phyloP scores from a whole-genome alignment of 2,329 filamentous ascomycete genomes.

The Akanthomyces uredinophilus region DNA sequence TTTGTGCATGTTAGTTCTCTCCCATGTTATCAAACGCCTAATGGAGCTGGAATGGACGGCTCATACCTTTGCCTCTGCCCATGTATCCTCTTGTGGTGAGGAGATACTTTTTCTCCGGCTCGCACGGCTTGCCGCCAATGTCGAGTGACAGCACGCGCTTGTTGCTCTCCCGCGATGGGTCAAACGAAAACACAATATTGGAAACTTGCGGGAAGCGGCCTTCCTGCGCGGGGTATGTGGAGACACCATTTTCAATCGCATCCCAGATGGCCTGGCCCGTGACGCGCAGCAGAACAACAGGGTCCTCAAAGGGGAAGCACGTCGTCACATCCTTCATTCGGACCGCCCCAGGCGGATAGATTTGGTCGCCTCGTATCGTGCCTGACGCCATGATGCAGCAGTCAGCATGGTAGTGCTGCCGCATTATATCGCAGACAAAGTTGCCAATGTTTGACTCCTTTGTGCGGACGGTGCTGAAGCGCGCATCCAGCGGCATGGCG shows the following conservation, averaged over 20 bases:
- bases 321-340: conserved; percentile 77
- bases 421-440: conserved; percentile 89
- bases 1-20: neutral
- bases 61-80: conserved; percentile 67
- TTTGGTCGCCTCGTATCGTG: conserved; percentile 81
- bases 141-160: conserved; percentile 58
- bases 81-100: conserved; percentile 84
- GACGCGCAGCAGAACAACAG: conserved; percentile 70
- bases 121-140: conserved; percentile 57
- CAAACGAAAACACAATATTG: conserved; percentile 71
- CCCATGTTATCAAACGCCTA: too few relatives aligned
- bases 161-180: conserved; percentile 55
- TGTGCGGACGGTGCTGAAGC: conserved; percentile 75
- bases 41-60: neutral
- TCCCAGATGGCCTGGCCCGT: conserved; percentile 67
- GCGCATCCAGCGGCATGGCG: conserved; percentile 71
- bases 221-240: conserved; percentile 75
- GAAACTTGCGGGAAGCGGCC: conserved; percentile 82
- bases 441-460: conserved; percentile 82
- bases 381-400: conserved; percentile 81
- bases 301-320: conserved; percentile 91
- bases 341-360: conserved; percentile 77
- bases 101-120: conserved; percentile 60
- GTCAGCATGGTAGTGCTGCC: conserved; percentile 73
- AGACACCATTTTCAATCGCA: conserved; percentile 82